These are phyloP conservation scores for Stropharia rugosoannulata DNA, from an alignment of 768 basidiomycete species.

Conservation along the genomic window DNA sequence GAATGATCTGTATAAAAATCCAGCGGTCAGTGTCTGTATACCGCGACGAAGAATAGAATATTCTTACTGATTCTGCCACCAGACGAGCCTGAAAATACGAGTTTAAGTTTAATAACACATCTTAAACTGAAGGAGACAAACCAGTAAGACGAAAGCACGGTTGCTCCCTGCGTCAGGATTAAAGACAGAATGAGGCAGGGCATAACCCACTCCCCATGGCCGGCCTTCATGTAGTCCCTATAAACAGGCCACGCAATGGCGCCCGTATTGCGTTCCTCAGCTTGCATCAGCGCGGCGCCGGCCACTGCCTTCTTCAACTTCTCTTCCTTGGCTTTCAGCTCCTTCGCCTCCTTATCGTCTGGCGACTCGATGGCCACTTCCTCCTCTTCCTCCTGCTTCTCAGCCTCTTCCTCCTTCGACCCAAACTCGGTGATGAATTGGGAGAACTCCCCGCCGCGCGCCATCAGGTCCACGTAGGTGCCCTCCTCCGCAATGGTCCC, in stretches of 20 bases:
- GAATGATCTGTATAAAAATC: slow-evolving; percentile 45
- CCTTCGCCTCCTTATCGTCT: slow-evolving; percentile 37
- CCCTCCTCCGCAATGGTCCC: slow-evolving; percentile 81
- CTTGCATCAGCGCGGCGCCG: slow-evolving; percentile 71
- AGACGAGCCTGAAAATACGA: slow-evolving; percentile 59
- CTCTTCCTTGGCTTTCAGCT: slow-evolving; percentile 44
- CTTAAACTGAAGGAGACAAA: slow-evolving; percentile 27
- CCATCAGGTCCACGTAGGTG: slow-evolving; percentile 72
- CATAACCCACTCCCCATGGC: slow-evolving; percentile 60
- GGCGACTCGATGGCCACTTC: slow-evolving; percentile 41
- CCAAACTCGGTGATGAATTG: slow-evolving; percentile 79
- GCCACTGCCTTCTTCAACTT: slow-evolving; percentile 35
- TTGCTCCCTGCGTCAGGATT: slow-evolving; percentile 65
- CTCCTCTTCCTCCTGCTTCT: slow-evolving; percentile 43
- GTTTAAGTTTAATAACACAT: neutral
- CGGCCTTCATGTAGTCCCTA: slow-evolving; percentile 66
- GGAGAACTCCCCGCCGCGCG: slow-evolving; percentile 63
- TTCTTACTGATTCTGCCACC: slow-evolving; percentile 70
- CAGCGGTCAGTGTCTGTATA: slow-evolving; percentile 1
- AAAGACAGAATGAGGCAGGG: slow-evolving; percentile 65
- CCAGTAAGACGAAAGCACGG: slow-evolving; percentile 77
- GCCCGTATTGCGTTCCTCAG: slow-evolving; percentile 80
- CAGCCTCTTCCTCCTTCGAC: slow-evolving; percentile 53
- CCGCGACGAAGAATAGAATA: neutral
- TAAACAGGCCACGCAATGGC: slow-evolving; percentile 58